phyloP scores from a whole-genome alignment of 2,329 filamentous ascomycete genomes.

The Coleophoma cylindrospora region DNA sequence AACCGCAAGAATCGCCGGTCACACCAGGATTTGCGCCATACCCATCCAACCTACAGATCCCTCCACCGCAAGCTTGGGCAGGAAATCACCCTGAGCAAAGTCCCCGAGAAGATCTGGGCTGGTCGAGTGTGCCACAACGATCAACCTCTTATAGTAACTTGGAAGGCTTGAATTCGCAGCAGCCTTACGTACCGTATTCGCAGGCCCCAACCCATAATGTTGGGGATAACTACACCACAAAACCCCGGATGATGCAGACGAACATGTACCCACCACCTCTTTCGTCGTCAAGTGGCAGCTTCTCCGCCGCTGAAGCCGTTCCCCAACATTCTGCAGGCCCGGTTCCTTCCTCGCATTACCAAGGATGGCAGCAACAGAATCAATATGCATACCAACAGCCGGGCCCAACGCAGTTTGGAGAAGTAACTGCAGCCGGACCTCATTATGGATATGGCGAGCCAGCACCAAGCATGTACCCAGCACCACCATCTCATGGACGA shows the following conservation, averaged over 20 bases:
- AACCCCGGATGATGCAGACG: slow-evolving; percentile 16
- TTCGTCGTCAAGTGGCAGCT: slow-evolving; percentile 10
- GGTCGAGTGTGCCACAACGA: slow-evolving; percentile 23
- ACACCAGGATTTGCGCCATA: slow-evolving; percentile 46
- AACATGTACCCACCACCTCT: slow-evolving; percentile 23
- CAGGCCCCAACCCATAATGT: slow-evolving; percentile 12
- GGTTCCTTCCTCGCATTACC: slow-evolving; percentile 13
- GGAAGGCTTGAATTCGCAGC: slow-evolving; percentile 21
- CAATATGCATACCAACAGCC: slow-evolving; percentile 22
- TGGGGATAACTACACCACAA: slow-evolving; percentile 18
- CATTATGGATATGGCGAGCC: slow-evolving; percentile 19
- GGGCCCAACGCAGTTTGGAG: slow-evolving; percentile 11
- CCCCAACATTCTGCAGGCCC: slow-evolving; percentile 18
- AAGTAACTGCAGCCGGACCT: slow-evolving; percentile 10
- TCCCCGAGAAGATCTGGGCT: slow-evolving; percentile 22
- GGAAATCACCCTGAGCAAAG: slow-evolving; percentile 17
- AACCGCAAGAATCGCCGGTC: slow-evolving; percentile 44
- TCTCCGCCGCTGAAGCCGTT: slow-evolving; percentile 13
- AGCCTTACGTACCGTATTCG: slow-evolving; percentile 19
- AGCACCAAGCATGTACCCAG: slow-evolving; percentile 19
- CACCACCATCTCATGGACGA: slow-evolving; percentile 18
- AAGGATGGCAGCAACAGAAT: slow-evolving; percentile 19
- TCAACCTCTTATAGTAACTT: slow-evolving; percentile 28
- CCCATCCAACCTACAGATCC: slow-evolving; percentile 27
- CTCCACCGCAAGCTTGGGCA: slow-evolving; percentile 24